These are phyloP conservation scores for Climacium dendroides DNA, from an alignment of 225 moss, liverwort and hornwort species.

Conservation along the genomic window DNA sequence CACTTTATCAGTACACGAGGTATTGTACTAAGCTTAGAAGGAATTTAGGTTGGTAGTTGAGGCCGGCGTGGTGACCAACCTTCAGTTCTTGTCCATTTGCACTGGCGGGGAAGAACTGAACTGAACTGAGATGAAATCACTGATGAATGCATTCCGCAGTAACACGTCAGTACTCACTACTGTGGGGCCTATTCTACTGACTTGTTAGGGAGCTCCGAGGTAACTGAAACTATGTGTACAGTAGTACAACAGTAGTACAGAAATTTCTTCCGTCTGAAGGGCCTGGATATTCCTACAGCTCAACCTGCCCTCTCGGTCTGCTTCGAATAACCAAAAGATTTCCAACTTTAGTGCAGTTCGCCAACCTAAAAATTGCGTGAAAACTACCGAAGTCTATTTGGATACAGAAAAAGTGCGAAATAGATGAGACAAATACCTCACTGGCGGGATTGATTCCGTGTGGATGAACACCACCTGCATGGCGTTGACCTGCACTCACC, in stretches of 20 bases:
- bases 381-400: neutral
- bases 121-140: too few species aligned
- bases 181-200: too few species aligned
- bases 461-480: neutral
- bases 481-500: neutral
- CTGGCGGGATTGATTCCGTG: neutral
- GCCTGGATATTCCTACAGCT: neutral
- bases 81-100: neutral
- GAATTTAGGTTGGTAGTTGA: neutral
- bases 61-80: neutral
- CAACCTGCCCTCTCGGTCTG: neutral
- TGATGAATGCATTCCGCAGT: too few species aligned
- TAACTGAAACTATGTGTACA: too few species aligned
- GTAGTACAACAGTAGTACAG: neutral
- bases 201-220: neutral
- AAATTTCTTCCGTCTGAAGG: neutral
- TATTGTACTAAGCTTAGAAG: neutral
- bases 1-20: neutral
- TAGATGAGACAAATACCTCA: neutral
- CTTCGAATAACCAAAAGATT: neutral
- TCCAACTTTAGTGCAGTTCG: neutral
- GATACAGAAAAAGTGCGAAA: neutral
- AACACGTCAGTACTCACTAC: neutral
- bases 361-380: neutral
- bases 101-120: neutral